These are phyloP conservation scores for Blastomyces parvus DNA, from an alignment of 2,329 filamentous ascomycete genomes.

Conservation along the genomic window DNA sequence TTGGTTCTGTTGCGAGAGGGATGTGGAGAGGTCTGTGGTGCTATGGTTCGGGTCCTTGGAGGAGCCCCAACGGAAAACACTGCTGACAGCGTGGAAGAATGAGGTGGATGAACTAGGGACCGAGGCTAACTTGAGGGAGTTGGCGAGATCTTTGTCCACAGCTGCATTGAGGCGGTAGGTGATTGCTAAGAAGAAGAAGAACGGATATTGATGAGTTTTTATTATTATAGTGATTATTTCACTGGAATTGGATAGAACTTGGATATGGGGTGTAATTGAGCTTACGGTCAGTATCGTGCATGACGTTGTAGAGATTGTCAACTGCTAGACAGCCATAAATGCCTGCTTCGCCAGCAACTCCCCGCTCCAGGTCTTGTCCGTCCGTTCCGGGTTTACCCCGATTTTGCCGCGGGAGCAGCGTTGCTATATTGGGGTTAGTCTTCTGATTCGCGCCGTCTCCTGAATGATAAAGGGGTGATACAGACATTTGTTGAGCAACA, in stretches of 20 bases:
- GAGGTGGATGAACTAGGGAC: slow-evolving; percentile 64
- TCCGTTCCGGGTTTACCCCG: slow-evolving; percentile 67
- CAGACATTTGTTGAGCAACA: slow-evolving; percentile 63
- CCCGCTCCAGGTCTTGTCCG: slow-evolving; percentile 47
- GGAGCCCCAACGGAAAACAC: slow-evolving; percentile 51
- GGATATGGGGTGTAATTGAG: background rate
- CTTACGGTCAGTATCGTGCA: slow-evolving; percentile 58
- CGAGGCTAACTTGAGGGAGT: slow-evolving; percentile 64
- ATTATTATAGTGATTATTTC: slow-evolving; percentile 26
- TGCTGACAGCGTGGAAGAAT: slow-evolving; percentile 55
- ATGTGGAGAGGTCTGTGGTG: slow-evolving; percentile 37
- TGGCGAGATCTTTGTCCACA: slow-evolving; percentile 70
- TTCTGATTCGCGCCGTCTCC: background rate
- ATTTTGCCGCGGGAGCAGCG: slow-evolving; percentile 65
- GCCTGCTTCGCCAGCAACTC: slow-evolving; percentile 67
- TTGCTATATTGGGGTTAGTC: slow-evolving; percentile 31
- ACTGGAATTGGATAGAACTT: slow-evolving; percentile 41
- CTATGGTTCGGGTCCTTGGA: slow-evolving; percentile 50
- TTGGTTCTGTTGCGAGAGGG: slow-evolving; percentile 36
- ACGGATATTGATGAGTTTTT: slow-evolving; percentile 1
- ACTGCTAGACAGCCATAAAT: slow-evolving; percentile 84
- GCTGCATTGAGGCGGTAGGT: slow-evolving; percentile 87
- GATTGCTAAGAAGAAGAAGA: slow-evolving; percentile 49
- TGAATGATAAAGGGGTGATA: background rate
- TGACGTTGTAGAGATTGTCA: slow-evolving; percentile 93